A percentile compares a stretch with the other conserved stretches of the same genome.
Conservation (phyloP, 2,329 filamentous ascomycete species). For the Fusarium nurragi region DNA sequence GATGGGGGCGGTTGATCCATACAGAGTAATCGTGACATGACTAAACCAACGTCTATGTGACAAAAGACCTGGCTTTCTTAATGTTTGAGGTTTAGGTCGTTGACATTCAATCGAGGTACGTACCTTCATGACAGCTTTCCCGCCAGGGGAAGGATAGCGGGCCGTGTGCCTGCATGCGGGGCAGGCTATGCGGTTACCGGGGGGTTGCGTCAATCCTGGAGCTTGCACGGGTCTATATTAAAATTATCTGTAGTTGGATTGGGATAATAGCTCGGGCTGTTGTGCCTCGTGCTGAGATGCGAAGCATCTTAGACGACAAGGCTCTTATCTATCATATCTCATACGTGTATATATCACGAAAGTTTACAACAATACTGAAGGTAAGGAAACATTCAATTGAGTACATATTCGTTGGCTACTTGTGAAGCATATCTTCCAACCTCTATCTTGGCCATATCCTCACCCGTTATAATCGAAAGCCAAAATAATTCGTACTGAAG, state of each 20-base stretch:
- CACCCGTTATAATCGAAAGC: conserved; percentile 13
- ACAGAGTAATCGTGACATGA: conserved; percentile 66
- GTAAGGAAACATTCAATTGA: neutral
- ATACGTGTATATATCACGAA: neutral
- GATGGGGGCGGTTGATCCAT: conserved; percentile 39
- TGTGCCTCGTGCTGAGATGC: no score
- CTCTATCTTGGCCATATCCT: conserved; percentile 6
- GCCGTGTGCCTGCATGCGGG: conserved; percentile 31
- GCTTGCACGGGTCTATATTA: no score
- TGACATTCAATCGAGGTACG: conserved; percentile 34
- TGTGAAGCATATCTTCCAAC: neutral
- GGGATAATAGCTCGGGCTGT: neutral
- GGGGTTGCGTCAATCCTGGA: conserved; percentile 13
- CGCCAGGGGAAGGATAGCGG: conserved; percentile 23
- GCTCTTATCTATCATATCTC: no score
- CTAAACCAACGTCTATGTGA: conserved; percentile 21
- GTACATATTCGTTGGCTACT: neutral
- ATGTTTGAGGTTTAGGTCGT: conserved; percentile 24
- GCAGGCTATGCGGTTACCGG: conserved; percentile 26
- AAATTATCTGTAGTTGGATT: no score
- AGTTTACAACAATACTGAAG: neutral
- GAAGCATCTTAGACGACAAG: neutral
- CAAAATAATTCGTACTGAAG: conserved; percentile 3
- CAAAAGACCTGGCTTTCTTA: conserved; percentile 14
- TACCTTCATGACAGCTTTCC: conserved; percentile 39